Percentiles rank a stretch among this genome's conserved stretches.
phyloP scores from a whole-genome alignment of 176 grass and related monocot genomes.

The Oropetium thomaeum region DNA sequence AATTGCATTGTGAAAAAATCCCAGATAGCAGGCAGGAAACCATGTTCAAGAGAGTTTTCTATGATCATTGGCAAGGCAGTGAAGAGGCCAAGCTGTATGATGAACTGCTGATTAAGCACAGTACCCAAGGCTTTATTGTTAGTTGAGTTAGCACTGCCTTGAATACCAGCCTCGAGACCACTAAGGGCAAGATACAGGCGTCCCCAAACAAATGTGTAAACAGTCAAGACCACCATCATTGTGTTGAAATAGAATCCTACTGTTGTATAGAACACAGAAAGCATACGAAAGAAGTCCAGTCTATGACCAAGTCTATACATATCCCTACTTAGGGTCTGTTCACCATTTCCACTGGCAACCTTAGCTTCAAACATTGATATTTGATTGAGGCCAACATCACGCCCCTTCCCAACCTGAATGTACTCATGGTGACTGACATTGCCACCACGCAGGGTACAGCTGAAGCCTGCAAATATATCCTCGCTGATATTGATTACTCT shows the following conservation, averaged over 20 bases:
- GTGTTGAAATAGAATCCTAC: conserved; percentile 99
- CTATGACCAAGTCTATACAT: conserved; percentile 93
- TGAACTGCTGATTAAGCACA: conserved; percentile 87
- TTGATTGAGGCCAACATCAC: conserved; percentile 96
- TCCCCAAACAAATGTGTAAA: conserved; percentile 94
- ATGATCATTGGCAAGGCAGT: conserved; percentile 96
- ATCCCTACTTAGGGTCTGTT: conserved; percentile 96
- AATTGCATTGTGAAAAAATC: conserved; percentile 98
- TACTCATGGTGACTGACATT: conserved; percentile 98
- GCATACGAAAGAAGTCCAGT: conserved; percentile 90
- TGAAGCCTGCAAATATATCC: conserved; percentile 99
- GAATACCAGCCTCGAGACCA: conserved; percentile 84
- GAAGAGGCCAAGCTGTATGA: conserved; percentile 90
- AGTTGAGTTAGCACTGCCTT: conserved; percentile 62
- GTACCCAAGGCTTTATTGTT: conserved; percentile 83
- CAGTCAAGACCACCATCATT: conserved; percentile 93
- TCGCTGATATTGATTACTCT: conserved; percentile 97
- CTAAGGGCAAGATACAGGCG: conserved; percentile 89
- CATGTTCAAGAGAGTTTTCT: conserved; percentile 87
- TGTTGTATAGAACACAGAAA: conserved; percentile 95
- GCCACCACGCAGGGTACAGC: conserved; percentile 92
- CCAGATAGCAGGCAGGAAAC: conserved; percentile 84
- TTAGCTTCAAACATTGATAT: conserved; percentile 99
- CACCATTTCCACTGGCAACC: conserved; percentile 95
- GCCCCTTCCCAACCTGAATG: conserved; percentile 95